Evolutionary conservation across 495 filamentous ascomycete genomes (phyloP), one percentile per base, ranked within the genome.

Genomic region (Pseudevernia furfuracea): DNA sequence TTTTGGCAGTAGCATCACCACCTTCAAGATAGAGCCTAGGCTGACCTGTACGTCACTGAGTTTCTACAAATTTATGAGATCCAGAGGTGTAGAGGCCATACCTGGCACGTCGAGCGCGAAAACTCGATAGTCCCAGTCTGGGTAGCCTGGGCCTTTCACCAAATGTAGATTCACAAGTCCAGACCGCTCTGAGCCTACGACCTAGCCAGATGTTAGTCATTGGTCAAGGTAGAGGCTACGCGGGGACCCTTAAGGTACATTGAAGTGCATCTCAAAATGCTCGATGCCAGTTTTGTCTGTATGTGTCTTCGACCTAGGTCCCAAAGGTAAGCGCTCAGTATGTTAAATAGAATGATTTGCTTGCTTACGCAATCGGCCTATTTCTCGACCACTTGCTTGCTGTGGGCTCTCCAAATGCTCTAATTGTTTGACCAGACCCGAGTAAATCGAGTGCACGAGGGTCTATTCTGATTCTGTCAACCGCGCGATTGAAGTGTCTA

Each of bases 241-340:
- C 15, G 30, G 6, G 23, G 23, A 4, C 25, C 19, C 32, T 58
- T 43, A 72, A 77, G 39, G 64, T 77, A 92, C 90, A 73, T 96
- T 87, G 74, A 98, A 98, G 59, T 89, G 87, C 81, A 98, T 90
- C 55, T 81, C 78, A 66, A 97, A 69, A 76, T 97, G 91, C 68
- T 97, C 89, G 53, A 82, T 85, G 5, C 92, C 94, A 64, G 82
- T 75, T 8, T 78, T 74, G 72, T 97, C 93, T 64, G 82, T 92
- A 64, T 82, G 82, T 1, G 80, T 70, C 0, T 78, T 85, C 11
- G 87, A 87, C 44, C 88, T 90, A 58, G 44, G 56, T 44, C 52
- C 39, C 38, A 32, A 60, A 7, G 32, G 37, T 21, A 53, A 55
- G 52, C 30, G 25, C 30, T 60, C 36, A 46, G 41, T 48, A 58